Conservation (phyloP, 768 basidiomycete species). For the Omphalotus guepiniiformis region DNA sequence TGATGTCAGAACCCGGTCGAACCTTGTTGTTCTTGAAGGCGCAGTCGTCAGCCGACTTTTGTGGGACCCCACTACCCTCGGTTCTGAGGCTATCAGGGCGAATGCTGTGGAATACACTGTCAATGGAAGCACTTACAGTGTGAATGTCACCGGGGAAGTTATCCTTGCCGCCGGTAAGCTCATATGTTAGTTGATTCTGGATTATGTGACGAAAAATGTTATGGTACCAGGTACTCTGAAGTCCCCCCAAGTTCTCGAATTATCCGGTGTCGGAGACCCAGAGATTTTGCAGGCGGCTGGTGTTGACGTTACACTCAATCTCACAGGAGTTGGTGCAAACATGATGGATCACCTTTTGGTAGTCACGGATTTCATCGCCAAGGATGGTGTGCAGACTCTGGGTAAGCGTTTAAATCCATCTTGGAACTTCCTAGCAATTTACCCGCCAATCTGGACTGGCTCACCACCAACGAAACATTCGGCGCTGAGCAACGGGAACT, state of each 20-base stretch:
- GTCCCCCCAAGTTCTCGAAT: constrained; percentile 44
- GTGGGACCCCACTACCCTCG: constrained; percentile 14
- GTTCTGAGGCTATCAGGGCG: constrained; percentile 20
- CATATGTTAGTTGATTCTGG: no score
- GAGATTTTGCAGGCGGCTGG: constrained; percentile 31
- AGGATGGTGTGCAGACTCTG: not conserved
- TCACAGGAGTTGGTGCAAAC: constrained; percentile 46
- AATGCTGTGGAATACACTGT: constrained; percentile 37
- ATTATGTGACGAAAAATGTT: not conserved
- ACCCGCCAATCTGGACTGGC: not conserved
- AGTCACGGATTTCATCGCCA: not conserved
- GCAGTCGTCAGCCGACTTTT: constrained; percentile 18
- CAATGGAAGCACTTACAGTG: constrained; percentile 22
- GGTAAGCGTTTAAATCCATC: not conserved
- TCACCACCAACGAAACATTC: not conserved
- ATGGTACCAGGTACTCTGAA: constrained; percentile 24
- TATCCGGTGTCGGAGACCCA: constrained; percentile 47
- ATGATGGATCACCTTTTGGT: constrained; percentile 39
- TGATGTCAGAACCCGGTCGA: constrained; percentile 10
- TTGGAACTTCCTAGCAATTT: not conserved
- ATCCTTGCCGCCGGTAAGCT: constrained; percentile 32
- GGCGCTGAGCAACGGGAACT: not conserved
- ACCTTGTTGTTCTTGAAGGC: constrained; percentile 22
- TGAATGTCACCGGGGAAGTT: constrained; percentile 40
- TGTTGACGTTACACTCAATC: constrained; percentile 24